Conservation (phyloP, 441 rosid genomes). For the Isatis lusitanica region DNA sequence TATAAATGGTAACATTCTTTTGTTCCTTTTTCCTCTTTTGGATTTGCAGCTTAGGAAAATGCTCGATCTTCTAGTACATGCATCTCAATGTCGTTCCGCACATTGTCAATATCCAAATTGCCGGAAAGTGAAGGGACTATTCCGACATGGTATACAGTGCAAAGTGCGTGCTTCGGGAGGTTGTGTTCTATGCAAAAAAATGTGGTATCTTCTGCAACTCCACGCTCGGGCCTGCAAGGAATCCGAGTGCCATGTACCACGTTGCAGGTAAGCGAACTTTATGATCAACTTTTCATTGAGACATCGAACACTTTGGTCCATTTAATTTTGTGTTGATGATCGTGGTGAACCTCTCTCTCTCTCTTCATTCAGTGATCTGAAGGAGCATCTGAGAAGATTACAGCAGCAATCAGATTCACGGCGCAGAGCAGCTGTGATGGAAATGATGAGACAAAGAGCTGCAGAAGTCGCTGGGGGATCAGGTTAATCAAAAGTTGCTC, state of each 20-base stretch:
- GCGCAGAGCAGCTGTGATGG: constrained; percentile 99
- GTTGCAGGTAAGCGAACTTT: constrained; percentile 73
- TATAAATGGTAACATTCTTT: neutral
- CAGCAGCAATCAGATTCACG: constrained; percentile 99
- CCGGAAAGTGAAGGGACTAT: constrained; percentile 96
- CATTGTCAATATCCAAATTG: constrained; percentile 96
- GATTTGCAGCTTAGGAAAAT: constrained; percentile 91
- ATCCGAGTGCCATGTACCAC: constrained; percentile 93
- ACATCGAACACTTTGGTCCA: neutral
- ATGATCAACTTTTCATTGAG: neutral
- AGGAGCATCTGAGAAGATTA: constrained; percentile 90
- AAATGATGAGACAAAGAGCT: constrained; percentile 99
- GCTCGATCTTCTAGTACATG: constrained; percentile 99
- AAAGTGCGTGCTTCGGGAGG: constrained; percentile 94
- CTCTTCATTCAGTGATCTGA: constrained; percentile 69
- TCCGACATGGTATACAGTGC: constrained; percentile 96
- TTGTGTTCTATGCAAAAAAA: constrained; percentile 89
- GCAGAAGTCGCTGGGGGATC: constrained; percentile 82
- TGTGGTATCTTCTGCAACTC: constrained; percentile 99
- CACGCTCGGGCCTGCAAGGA: constrained; percentile 99
- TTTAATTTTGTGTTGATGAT: constrained; percentile 11
- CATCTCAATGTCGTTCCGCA: constrained; percentile 89
- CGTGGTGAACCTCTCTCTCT: neutral
- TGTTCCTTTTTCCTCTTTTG: neutral
- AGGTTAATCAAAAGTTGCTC: constrained; percentile 29